Conservation (phyloP, 2,329 filamentous ascomycete genomes). For the Raffaelea deltoideospora region DNA sequence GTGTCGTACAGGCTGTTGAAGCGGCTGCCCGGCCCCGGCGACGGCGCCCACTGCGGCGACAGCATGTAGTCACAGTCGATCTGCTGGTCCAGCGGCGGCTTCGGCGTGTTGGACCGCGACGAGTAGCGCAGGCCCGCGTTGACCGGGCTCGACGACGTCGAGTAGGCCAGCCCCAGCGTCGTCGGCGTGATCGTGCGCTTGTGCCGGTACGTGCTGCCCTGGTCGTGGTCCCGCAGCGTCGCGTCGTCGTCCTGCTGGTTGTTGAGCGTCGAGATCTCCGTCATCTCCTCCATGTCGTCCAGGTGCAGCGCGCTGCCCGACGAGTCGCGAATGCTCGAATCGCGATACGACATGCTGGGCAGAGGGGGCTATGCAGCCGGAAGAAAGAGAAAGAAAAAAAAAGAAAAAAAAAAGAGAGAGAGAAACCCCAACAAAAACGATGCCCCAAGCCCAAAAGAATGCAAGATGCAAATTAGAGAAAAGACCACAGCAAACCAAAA, state of each 20-base stretch:
- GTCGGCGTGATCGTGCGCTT: conserved; percentile 6
- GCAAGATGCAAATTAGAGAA: too few relatives aligned
- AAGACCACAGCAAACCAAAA: too few relatives aligned
- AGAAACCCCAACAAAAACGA: too few relatives aligned
- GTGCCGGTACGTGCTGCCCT: background rate
- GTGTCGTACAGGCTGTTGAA: conserved; percentile 8
- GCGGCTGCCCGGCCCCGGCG: conserved; percentile 5
- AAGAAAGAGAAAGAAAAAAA: background rate
- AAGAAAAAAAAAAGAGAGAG: background rate
- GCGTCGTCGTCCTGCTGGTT: conserved; percentile 1
- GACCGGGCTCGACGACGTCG: conserved; percentile 1
- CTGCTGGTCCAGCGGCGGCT: conserved; percentile 4
- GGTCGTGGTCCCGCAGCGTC: background rate
- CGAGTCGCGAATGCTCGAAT: too few relatives aligned
- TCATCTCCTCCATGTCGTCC: conserved; percentile 2
- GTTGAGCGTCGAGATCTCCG: background rate
- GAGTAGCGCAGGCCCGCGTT: background rate
- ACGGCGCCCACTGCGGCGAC: conserved; percentile 6
- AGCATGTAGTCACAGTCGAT: conserved; percentile 5
- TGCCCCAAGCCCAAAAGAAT: too few relatives aligned
- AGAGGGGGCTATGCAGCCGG: too few relatives aligned
- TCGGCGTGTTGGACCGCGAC: conserved; percentile 4
- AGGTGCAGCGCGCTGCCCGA: too few relatives aligned
- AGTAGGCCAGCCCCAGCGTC: conserved; percentile 4
- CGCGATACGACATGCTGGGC: too few relatives aligned